Base-by-base conservation (phyloP, 306 rosid species). In the Cyamopsis tetragonoloba region DNA sequence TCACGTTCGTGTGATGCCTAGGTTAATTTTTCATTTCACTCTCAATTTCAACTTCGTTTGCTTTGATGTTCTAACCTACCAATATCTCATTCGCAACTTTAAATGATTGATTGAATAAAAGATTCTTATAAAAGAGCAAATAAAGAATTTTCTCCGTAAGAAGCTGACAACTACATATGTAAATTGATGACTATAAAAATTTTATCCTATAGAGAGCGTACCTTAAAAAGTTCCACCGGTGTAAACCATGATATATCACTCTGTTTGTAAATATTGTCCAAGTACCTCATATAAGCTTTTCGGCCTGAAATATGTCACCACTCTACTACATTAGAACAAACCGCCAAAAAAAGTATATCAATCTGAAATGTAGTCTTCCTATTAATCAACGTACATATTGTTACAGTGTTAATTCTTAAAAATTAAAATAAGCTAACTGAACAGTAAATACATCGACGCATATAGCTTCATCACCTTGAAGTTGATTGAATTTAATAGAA, bases 151-250 rank as follows among this genome's bases (percentile, higher is more conserved):
- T 49, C 20, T 27, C 58, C 60, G 24, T 23, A 35, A 26, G 18
- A 54, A 68, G 42, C 30, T 15, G 19, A 61, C 19, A 42, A 70
- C 6, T 39, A 67, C 24, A 22, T 38, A 4, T 43, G 37, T 24
- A 17, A 14, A 20, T 9, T 44, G 19, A 28, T 7, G 56, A 65
- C 30, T 51, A 57, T 41, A 59, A 61, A 27, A 49, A 32, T 14
- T 54, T 20, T 44, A 62, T 73, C 38, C 60, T 1, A 10, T 42
- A 38, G 76, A 77, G 60, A 35, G 43, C 27, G 58, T 70, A 85
- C 96, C 96, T 92, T 92, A 70, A 87, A 92, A 72, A 92, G 74
- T 79, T 92, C 98, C 61, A 89, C 98, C 3, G 98, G 98, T 35
- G 98, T 92, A 83, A 87, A 89, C 98, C 98, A 92, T 9, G 95